Evolutionary conservation across 768 basidiomycete species (phyloP).

Genomic region (Suillus decipiens): DNA sequence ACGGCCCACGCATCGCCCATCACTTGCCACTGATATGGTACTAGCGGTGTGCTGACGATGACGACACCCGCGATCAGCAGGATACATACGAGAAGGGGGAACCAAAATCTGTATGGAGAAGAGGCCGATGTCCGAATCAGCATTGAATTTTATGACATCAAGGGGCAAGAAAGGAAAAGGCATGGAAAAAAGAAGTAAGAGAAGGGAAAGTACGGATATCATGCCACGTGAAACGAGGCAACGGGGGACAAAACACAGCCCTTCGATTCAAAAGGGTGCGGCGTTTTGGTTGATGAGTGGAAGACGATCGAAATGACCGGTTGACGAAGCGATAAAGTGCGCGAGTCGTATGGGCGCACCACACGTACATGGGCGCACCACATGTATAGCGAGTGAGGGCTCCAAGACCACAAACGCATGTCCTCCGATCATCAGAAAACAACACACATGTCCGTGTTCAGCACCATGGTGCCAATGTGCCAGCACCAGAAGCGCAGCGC

Average conservation of each 20-base stretch:
- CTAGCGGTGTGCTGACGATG: slow-evolving; percentile 50
- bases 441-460: background rate
- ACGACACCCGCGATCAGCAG: slow-evolving; percentile 57
- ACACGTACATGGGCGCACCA: background rate
- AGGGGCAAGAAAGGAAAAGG: slow-evolving; percentile 2
- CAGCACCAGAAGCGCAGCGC: background rate
- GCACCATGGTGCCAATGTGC: background rate
- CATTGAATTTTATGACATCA: slow-evolving; percentile 11
- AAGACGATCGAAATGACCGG: slow-evolving; percentile 1
- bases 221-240: background rate
- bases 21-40: slow-evolving; percentile 72
- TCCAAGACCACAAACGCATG: slow-evolving; percentile 4
- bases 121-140: slow-evolving; percentile 18
- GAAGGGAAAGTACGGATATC: background rate
- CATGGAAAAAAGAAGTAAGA: background rate
- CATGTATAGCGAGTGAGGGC: background rate
- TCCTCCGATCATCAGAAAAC: background rate
- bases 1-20: slow-evolving; percentile 65
- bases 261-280: background rate
- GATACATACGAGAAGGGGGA: slow-evolving; percentile 51
- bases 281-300: background rate
- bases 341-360: background rate
- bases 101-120: slow-evolving; percentile 31
- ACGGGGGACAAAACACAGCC: background rate
- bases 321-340: background rate